Percentiles rank a stretch among this genome's conserved stretches.
phyloP scores from a whole-genome alignment of 148 eudicot species.

The Amaranthus palmeri region DNA sequence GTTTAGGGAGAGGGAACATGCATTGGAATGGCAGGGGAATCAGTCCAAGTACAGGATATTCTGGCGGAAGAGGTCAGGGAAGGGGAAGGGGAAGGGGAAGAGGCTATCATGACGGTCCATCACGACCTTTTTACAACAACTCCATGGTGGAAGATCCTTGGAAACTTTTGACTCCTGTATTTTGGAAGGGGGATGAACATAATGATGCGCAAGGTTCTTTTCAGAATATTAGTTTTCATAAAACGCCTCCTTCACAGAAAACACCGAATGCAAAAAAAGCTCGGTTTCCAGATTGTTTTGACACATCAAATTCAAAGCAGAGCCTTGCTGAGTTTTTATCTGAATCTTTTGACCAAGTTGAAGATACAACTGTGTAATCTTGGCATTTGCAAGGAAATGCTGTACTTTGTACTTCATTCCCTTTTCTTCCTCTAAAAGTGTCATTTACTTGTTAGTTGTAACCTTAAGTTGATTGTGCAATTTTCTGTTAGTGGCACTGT shows the following conservation, averaged over 20 bases:
- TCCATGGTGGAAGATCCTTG: conserved; percentile 77
- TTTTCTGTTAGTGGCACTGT: too few relatives aligned
- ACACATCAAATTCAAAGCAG: conserved; percentile 29
- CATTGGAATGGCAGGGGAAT: conserved; percentile 24
- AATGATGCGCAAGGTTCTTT: conserved; percentile 12
- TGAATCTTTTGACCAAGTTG: conserved; percentile 43
- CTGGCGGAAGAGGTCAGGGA: conserved; percentile 30
- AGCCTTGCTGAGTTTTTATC: conserved; percentile 59
- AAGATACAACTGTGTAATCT: conserved; percentile 22
- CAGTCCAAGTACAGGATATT: conserved; percentile 28
- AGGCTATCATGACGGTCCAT: conserved; percentile 26
- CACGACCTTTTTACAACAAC: conserved; percentile 36
- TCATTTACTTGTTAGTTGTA: too few relatives aligned
- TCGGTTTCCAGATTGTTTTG: conserved; percentile 26
- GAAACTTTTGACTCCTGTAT: conserved; percentile 46
- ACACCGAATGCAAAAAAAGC: conserved; percentile 33
- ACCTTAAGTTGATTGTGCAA: too few relatives aligned
- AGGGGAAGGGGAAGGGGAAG: conserved; percentile 43
- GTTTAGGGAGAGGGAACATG: conserved; percentile 35
- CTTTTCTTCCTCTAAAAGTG: too few relatives aligned
- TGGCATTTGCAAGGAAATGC: background rate
- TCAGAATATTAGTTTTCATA: conserved; percentile 4
- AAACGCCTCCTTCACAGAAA: conserved; percentile 18
- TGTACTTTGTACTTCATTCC: background rate
- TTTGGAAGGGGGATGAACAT: conserved; percentile 43